Base-by-base conservation (phyloP, 2,329 filamentous ascomycete species). In the Clonostachys rosea region DNA sequence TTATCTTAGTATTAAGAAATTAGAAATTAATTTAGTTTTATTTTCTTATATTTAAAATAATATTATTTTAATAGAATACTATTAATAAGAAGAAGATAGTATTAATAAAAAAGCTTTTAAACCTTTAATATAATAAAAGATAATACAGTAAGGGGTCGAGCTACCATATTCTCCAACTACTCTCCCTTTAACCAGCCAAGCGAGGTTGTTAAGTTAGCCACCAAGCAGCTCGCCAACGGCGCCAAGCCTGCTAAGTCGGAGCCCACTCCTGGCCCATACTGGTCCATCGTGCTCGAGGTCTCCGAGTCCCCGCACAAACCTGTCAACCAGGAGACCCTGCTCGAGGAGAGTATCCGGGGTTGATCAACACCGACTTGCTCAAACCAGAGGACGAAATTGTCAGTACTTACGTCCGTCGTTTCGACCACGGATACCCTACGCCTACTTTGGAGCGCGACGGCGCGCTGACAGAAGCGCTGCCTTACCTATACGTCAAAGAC, bases 201-300 rank as follows among this genome's bases (percentile, higher is more conserved):
- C 55, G 77, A 83, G 50, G 84, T 86, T 49, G 85, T 79, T 64
- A 94, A 95, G 79, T 83, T 99, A 48, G 83, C 91, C 37, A 97
- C 94, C 18, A 74, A 90, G 58, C 87, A 91, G 68, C 79, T 91
- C 39, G 94, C 87, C 49, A 80, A 96, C 60, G 94, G 94, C 66
- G 87, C 84, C 70, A 89, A 90, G 74, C 81, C 91, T 49, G 70
- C 76, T 52, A 88, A 82, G 57, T 77, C 76, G 44, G 84, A 88
- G 62, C 73, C 89, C 50, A 81, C 92, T 76, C 81, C 87, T 62
- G 94, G 94, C 34, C 94, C 94, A 40, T 99, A 99, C 84, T 99
- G 94, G 94, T 97, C 91, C 54, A 95, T 99, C 78, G 99, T 99
- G 94, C 76, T 99, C 59, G 94, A 99, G 73, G 87, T 99, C 51